Base-by-base conservation (phyloP, 176 grass and related monocot genomes). In the Phoenix dactylifera region DNA sequence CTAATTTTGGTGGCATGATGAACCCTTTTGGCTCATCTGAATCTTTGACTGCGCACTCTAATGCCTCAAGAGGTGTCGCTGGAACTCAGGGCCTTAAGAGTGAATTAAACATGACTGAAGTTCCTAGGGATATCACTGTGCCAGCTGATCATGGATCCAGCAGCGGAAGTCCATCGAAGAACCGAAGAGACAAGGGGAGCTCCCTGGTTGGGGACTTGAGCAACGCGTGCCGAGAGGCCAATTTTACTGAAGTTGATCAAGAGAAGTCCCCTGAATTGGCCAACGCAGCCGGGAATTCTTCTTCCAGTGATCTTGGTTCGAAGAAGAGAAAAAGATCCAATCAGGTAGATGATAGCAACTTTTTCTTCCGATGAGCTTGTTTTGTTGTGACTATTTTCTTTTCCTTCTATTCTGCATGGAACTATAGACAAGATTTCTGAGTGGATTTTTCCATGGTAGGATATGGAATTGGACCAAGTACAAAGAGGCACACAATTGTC, bases 261-360 rank as follows among this genome's bases (percentile, higher is more conserved):
- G 54, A 18, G 23, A 22, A 2, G 54, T 18, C 10, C 50, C n/a
- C 17, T 6, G 19, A 15, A 5, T 18, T 39, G 14, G 18, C 58
- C n/a, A n/a, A 39, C 30, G 15, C 26, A n/a, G 58, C 26, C 15
- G 61, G 49, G n/a, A 39, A 52, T 52, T 65, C 63, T 52, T 65
- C 63, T 52, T 26, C 63, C 48, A 65, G 28, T 20, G 17, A 9
- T 22, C 24, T 56, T 56, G 52, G 50, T 68, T 25, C 51, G 3
- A 68, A 56, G 28, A 68, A 68, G n/a, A 68, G 65, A n/a, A 68
- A 55, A 55, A 56, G 26, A 16, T 22, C 26, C 26, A 16, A 14
- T n/a, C 50, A 56, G 51, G 65, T 68, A 24, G 12, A 22, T 68
- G 4, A 6, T 22, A 15, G 2, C 4, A 17, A 18, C 6, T 5